Conservation (phyloP, 2,329 filamentous ascomycete genomes). For the Fulvia fulva region DNA sequence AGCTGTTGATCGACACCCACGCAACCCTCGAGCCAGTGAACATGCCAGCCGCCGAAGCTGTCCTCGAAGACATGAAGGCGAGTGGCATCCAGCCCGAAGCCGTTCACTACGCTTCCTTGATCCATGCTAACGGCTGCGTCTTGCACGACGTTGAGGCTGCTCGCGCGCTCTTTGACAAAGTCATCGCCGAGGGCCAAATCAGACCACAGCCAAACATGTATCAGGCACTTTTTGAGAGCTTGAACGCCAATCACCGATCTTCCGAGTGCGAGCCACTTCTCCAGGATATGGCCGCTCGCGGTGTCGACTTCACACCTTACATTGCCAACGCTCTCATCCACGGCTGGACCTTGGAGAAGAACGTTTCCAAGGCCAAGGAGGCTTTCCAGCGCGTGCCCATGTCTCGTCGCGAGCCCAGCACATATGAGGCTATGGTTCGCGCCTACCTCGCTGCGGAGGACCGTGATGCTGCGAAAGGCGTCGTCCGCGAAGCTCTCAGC, state of each 20-base stretch:
- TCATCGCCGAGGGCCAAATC: constrained; percentile 64
- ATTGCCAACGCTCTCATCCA: constrained; percentile 98
- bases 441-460: constrained; percentile 84
- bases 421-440: constrained; percentile 97
- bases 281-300: constrained; percentile 65
- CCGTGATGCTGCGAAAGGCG: constrained; percentile 67
- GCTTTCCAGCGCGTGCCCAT: constrained; percentile 77
- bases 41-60: constrained; percentile 79
- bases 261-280: constrained; percentile 66
- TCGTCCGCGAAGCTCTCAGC: constrained; percentile 85
- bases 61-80: constrained; percentile 72
- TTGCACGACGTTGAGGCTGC: constrained; percentile 86
- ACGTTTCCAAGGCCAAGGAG: constrained; percentile 71
- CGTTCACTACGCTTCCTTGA: constrained; percentile 91
- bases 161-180: constrained; percentile 73
- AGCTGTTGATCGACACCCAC: constrained; percentile 91
- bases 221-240: constrained; percentile 93
- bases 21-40: constrained; percentile 89
- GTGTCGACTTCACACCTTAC: constrained; percentile 87
- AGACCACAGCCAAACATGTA: constrained; percentile 80
- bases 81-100: constrained; percentile 77
- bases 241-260: constrained; percentile 91
- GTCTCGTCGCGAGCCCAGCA: constrained; percentile 86
- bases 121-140: constrained; percentile 93
- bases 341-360: constrained; percentile 83